Evolutionary conservation across 192 early-diverging fungal species (phyloP).

Genomic region (Rhizoclosmatium globosum): DNA sequence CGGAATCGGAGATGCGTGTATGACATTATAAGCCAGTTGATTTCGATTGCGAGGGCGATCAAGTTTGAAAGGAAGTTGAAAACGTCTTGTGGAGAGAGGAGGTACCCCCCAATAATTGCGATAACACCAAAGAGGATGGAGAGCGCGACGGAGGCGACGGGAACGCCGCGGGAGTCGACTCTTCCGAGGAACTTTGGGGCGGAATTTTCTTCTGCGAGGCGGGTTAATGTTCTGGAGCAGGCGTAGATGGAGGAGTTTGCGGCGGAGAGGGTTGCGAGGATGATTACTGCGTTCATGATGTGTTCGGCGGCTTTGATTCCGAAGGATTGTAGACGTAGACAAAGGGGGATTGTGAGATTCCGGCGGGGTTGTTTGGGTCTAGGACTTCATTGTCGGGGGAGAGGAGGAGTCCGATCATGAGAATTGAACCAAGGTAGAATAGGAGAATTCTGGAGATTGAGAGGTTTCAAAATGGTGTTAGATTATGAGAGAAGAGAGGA

Average conservation of each 20-base stretch:
- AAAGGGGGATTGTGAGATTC: slow-evolving; percentile 67
- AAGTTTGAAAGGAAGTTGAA: slow-evolving; percentile 53
- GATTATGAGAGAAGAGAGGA: too few relatives aligned
- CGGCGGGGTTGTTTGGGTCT: slow-evolving; percentile 67
- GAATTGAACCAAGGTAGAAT: slow-evolving; percentile 73
- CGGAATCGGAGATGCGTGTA: slow-evolving; percentile 51
- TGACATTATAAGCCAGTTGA: slow-evolving; percentile 31
- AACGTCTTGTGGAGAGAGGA: slow-evolving; percentile 21
- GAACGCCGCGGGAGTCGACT: slow-evolving; percentile 64
- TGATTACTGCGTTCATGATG: slow-evolving; percentile 77
- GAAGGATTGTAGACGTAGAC: slow-evolving; percentile 69
- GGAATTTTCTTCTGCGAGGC: slow-evolving; percentile 67
- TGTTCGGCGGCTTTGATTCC: slow-evolving; percentile 62
- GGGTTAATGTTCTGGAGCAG: slow-evolving; percentile 69
- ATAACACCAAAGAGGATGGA: slow-evolving; percentile 60
- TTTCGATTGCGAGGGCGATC: slow-evolving; percentile 13
- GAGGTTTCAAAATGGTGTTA: too few relatives aligned
- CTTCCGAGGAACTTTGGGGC: slow-evolving; percentile 66
- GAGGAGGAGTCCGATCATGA: slow-evolving; percentile 77
- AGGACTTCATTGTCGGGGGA: too few relatives aligned
- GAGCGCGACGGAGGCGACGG: slow-evolving; percentile 61
- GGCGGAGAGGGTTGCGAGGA: slow-evolving; percentile 76
- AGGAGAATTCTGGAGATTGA: slow-evolving; percentile 58
- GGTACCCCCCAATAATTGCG: background rate
- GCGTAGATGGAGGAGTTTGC: slow-evolving; percentile 81